Base-by-base conservation (phyloP, 1,284 basidiomycete genomes). In the Trichosporon sp. region DNA sequence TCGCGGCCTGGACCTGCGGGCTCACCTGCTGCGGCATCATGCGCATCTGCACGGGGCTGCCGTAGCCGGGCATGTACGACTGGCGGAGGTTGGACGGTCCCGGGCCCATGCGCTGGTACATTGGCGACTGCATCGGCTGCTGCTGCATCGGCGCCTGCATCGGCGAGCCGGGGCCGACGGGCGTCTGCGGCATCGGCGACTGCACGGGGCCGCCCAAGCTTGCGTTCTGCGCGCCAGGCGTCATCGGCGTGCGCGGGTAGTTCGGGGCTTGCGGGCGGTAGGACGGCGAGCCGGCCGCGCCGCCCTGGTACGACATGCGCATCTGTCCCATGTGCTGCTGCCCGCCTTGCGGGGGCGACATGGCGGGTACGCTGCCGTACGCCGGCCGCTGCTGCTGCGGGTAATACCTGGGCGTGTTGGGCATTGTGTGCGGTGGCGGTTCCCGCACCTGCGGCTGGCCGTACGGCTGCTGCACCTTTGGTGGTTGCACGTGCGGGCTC, bases 391-490 rank as follows among this genome's bases (percentile, higher is more conserved):
- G 61, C 51, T 43, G 54, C 35, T 68, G 67, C 8, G 19, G 66
- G 64, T 68, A 59, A 37, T 64, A 70, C 16, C 72, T 54, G 8
- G 63, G 48, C 4, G 43, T 64, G 19, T 65, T 43, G 0, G 72
- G 72, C 19, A 73, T 35, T 12, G 72, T 73, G 66, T 73, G 72
- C 2, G 71, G 73, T 4, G 73, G 71, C 32, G 73, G 70, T 54
- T 75, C 74, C 4, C 74, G 71, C 11, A 35, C 65, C 43, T 46
- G 43, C 16, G n/a, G 74, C 70, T 12, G 70, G 67, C 1, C 67
- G 56, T 68, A 71, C 14, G 35, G 35, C 35, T 66, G 70, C 1
- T 68, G 70, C 38, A 46, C 64, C 48, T 71, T 71, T 4, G 69
- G 70, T 16, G 51, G 68, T 10, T 65, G 66, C 1, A 66, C 66